phyloP scores from a whole-genome alignment of 2,329 filamentous ascomycete genomes.

The Delphinella strobiligena region DNA sequence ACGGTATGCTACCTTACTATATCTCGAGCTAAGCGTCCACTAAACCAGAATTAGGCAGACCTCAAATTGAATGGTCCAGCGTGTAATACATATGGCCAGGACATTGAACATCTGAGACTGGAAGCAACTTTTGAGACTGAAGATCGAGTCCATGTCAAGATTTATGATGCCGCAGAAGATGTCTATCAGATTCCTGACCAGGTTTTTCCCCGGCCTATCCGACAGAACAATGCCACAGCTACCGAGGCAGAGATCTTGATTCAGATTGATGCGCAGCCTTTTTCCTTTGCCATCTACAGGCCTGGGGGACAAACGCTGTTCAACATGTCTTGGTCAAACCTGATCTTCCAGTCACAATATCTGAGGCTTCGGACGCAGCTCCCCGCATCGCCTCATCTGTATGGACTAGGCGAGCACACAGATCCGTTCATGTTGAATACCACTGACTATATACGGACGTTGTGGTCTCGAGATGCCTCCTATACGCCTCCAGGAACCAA shows the following conservation, averaged over 20 bases:
- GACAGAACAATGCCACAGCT: constrained; percentile 10
- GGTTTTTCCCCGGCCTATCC: constrained; percentile 40
- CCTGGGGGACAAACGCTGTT: constrained; percentile 50
- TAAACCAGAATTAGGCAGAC: no score
- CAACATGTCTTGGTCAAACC: constrained; percentile 52
- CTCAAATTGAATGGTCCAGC: constrained; percentile 16
- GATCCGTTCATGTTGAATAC: constrained; percentile 36
- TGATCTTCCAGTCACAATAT: constrained; percentile 72
- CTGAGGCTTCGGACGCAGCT: constrained; percentile 59
- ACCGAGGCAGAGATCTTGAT: constrained; percentile 27
- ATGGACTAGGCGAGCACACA: constrained; percentile 68
- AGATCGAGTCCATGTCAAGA: constrained; percentile 14
- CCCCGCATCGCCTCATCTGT: constrained; percentile 57
- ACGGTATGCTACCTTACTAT: no score
- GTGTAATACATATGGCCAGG: constrained; percentile 20
- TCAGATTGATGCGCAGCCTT: constrained; percentile 43
- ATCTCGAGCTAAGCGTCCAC: no score
- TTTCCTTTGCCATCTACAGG: constrained; percentile 54
- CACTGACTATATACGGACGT: constrained; percentile 3
- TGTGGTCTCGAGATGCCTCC: constrained; percentile 60
- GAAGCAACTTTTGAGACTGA: constrained; percentile 18
- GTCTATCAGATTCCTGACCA: constrained; percentile 65
- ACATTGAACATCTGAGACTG: constrained; percentile 16
- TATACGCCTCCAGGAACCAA: constrained; percentile 47
- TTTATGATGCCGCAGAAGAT: constrained; percentile 53